Percentiles rank a stretch among this genome's conserved stretches.
Evolutionary conservation across 192 early-diverging fungal genomes (phyloP).

Genomic region (Linnemannia hyalina): DNA sequence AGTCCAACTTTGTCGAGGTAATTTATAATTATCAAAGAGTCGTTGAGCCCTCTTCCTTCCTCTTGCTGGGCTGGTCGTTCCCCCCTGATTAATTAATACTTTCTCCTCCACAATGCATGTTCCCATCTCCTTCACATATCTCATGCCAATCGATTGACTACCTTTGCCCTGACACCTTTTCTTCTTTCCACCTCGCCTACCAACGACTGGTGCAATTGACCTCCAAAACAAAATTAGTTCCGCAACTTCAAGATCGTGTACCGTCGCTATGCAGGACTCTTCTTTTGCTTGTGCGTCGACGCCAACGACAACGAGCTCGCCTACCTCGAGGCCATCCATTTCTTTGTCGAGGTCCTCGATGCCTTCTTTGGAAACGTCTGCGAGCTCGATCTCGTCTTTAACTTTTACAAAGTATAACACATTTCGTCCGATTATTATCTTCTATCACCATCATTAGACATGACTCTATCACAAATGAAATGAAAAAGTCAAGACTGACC

Average conservation of each 20-base stretch:
- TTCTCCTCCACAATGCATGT: background rate
- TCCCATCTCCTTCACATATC: background rate
- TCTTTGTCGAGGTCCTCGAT: conserved; percentile 99
- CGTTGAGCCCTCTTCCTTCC: background rate
- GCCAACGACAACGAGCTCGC: conserved; percentile 98
- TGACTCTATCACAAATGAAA: no score
- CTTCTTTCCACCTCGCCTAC: background rate
- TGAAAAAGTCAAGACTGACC: background rate
- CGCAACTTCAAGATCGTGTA: conserved; percentile 99
- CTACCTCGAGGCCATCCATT: conserved; percentile 96
- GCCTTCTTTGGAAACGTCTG: conserved; percentile 99
- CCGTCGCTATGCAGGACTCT: conserved; percentile 97
- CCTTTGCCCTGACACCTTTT: background rate
- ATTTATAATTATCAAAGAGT: conserved; percentile 2
- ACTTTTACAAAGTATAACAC: conserved; percentile 87
- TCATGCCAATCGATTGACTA: conserved; percentile 2
- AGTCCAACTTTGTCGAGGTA: conserved; percentile 98
- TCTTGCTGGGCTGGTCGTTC: background rate
- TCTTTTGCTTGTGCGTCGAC: conserved; percentile 99
- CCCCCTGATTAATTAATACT: background rate
- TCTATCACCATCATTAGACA: background rate
- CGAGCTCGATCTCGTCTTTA: conserved; percentile 98
- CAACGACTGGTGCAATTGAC: background rate
- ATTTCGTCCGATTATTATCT: background rate
- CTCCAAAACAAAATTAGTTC: conserved; percentile 63